Conservation (phyloP, 2,329 filamentous ascomycete genomes). For the Colletotrichum viniferum region DNA sequence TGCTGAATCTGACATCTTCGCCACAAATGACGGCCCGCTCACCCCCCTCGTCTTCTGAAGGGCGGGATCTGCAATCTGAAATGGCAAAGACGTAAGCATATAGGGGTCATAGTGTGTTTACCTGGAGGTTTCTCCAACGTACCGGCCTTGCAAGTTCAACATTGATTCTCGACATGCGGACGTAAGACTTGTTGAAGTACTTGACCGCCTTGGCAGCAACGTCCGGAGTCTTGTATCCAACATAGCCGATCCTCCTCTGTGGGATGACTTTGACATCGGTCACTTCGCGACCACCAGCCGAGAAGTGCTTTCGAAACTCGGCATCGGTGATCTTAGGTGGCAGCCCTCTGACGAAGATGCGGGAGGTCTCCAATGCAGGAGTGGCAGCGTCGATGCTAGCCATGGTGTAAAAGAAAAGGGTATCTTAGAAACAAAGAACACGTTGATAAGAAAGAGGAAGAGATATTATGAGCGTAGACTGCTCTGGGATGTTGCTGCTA, state of each 20-base stretch:
- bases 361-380: slow-evolving; percentile 62
- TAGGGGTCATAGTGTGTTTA: not conserved
- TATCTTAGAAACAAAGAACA: slow-evolving; percentile 16
- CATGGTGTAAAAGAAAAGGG: slow-evolving; percentile 24
- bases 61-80: slow-evolving; percentile 46
- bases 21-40: not conserved
- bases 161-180: slow-evolving; percentile 91
- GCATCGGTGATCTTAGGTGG: slow-evolving; percentile 85
- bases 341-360: slow-evolving; percentile 79
- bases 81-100: slow-evolving; percentile 4
- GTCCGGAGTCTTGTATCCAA: slow-evolving; percentile 86
- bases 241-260: slow-evolving; percentile 89
- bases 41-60: slow-evolving; percentile 29
- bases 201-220: slow-evolving; percentile 84
- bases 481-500: slow-evolving; percentile 9
- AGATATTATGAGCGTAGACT: slow-evolving; percentile 8
- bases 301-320: slow-evolving; percentile 89
- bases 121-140: not conserved
- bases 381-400: slow-evolving; percentile 15
- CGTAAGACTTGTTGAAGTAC: slow-evolving; percentile 94
- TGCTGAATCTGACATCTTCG: slow-evolving; percentile 15
- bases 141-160: slow-evolving; percentile 83
- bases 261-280: slow-evolving; percentile 94
- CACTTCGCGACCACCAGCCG: slow-evolving; percentile 71
- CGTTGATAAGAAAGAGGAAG: not conserved